Evolutionary conservation across 2,329 filamentous ascomycete genomes (phyloP).

Genomic region (Saccharata proteae): DNA sequence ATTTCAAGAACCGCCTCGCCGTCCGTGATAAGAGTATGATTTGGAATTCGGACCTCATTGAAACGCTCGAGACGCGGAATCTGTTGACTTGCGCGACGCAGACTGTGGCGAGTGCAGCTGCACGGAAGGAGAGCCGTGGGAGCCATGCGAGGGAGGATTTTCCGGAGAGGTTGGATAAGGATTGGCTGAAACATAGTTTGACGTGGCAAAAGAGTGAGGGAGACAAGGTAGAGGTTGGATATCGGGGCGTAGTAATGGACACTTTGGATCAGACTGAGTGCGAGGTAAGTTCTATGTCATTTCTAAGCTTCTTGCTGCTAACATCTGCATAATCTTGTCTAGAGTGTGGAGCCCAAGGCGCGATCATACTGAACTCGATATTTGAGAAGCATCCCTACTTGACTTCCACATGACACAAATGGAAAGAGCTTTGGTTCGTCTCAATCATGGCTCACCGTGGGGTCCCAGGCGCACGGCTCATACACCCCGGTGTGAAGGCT

Average conservation of each 20-base stretch:
- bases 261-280: constrained; percentile 36
- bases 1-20: constrained; percentile 23
- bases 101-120: constrained; percentile 32
- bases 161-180: constrained; percentile 28
- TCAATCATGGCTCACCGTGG: constrained; percentile 33
- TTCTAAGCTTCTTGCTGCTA: too few species aligned
- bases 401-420: too few species aligned
- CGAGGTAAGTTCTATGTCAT: constrained; percentile 9
- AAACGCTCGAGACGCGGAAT: constrained; percentile 36
- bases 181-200: constrained; percentile 37
- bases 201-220: constrained; percentile 32
- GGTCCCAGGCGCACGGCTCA: constrained; percentile 48
- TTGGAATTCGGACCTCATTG: constrained; percentile 38
- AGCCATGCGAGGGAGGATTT: constrained; percentile 38
- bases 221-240: constrained; percentile 29
- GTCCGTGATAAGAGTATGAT: constrained; percentile 33
- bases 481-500: constrained; percentile 42
- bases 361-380: too few species aligned
- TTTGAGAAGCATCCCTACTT: too few species aligned
- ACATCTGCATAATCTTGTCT: too few species aligned
- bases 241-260: constrained; percentile 28
- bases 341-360: too few species aligned
- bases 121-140: constrained; percentile 33
- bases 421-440: constrained; percentile 18
- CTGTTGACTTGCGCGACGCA: constrained; percentile 35